Base-by-base conservation (phyloP, 441 rosid species). In the Syzygium malaccense region DNA sequence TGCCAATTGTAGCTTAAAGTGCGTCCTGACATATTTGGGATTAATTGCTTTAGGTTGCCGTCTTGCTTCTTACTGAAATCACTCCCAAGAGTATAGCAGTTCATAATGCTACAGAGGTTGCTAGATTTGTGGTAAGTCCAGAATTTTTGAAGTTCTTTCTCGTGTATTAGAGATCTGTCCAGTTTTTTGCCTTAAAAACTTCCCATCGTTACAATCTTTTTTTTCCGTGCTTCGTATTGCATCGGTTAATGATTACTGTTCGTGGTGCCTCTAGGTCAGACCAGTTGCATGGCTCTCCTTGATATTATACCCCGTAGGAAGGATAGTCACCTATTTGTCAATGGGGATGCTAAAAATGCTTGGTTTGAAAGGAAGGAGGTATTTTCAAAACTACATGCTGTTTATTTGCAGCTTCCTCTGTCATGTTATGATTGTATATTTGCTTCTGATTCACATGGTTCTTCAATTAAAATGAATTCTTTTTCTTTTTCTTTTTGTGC, bases 231-330 rank as follows among this genome's bases (percentile, higher is more conserved):
- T 12, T 12, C 14, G 17, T 15, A 9, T 71, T 71, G 80, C 80
- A 87, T 88, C 66, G 78, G 86, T 88, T 92, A 88, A 89, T 92
- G 88, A 91, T 89, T 91, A 86, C 85, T 94, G 86, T 90, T 92
- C 90, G 89, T 89, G 87, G 92, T 93, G 91, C 89, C 86, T 97
- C 92, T 95, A 98, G 99, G 99, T 97, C 93, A 98, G 98, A 91
- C 99, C 99, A 91, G 99, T 98, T 92, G 99, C 99, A 71, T 98
- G 99, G 99, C 99, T 98, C 88, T 98, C 99, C 89, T 92, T 98
- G 93, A 85, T 98, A 87, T 91, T 98, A 87, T 98, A 98, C 92
- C 99, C 99, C 62, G 99, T 98, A 37, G 99, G 99, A 92, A 94
- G 99, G 93, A 93, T 98, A 90, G 98, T 95, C 89, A 97, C 99